A percentile compares a stretch with the other conserved stretches of the same genome.
These are phyloP conservation scores for Podosphaera aphanis DNA, from an alignment of 2,329 filamentous ascomycete species.

Conservation along the genomic window DNA sequence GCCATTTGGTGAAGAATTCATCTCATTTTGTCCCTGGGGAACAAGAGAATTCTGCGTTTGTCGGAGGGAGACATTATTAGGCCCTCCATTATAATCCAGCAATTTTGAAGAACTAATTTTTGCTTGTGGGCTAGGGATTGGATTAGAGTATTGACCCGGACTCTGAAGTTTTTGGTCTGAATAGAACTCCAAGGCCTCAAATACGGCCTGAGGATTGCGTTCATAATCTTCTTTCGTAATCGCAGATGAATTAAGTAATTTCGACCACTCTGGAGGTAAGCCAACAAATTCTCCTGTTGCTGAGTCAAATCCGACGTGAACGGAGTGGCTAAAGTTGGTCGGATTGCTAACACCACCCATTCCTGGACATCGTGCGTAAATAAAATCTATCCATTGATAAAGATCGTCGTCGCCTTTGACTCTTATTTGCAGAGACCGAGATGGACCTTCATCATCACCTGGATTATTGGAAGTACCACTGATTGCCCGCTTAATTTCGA, in stretches of 20 bases:
- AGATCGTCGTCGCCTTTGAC: constrained; percentile 92
- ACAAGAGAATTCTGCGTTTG: constrained; percentile 29
- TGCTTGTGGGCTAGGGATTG: constrained; percentile 40
- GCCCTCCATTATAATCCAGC: constrained; percentile 30
- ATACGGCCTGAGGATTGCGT: constrained; percentile 72
- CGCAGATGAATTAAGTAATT: constrained; percentile 80
- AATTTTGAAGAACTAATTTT: constrained; percentile 35
- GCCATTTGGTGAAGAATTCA: constrained; percentile 9
- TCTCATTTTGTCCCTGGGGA: constrained; percentile 18
- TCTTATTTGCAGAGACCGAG: constrained; percentile 69
- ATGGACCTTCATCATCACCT: constrained; percentile 48
- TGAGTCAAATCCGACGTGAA: constrained; percentile 93
- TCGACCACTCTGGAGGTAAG: constrained; percentile 88
- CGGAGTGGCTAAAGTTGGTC: constrained; percentile 90
- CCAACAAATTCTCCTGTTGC: constrained; percentile 89
- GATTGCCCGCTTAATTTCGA: constrained; percentile 67
- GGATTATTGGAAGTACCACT: constrained; percentile 47
- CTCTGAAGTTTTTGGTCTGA: constrained; percentile 58
- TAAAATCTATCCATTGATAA: constrained; percentile 97
- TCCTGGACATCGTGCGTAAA: constrained; percentile 86
- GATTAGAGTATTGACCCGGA: constrained; percentile 40
- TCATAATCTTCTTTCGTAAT: constrained; percentile 98
- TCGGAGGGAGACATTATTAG: constrained; percentile 43
- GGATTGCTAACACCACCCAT: constrained; percentile 98
- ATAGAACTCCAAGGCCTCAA: constrained; percentile 61